Evolutionary conservation across 129 eudicot species (phyloP), one percentile per base, ranked within the genome.

Genomic region (Tanacetum coccineum): DNA sequence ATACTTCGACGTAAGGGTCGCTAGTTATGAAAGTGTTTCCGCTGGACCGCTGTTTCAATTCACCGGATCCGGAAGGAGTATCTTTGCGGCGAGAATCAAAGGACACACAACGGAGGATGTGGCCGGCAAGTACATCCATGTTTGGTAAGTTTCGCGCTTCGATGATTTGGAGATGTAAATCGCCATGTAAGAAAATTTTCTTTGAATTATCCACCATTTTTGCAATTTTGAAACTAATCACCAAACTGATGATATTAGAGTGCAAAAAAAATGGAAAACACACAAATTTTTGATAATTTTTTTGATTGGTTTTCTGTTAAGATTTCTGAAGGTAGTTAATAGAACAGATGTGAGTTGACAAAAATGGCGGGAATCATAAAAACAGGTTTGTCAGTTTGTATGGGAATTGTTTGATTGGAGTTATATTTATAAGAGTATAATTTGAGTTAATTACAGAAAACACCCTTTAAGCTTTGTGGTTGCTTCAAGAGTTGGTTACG

Each of bases 1-100:
- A 75, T 8, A 93, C 96, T 13, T 91, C 81, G 74, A 93, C 98
- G 75, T 88, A 93, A 5, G 98, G 96, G 70, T 88, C 98, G 51
- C 96, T 93, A 21, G 96, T 82, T 53, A 93, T 88, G 75, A 93
- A 79, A 25, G 79, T 87, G 19, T 80, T 68, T 64, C 77, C 87
- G 65, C 67, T 82, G 47, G 58, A 57, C 11, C 72, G 66, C 62
- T 39, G 52, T 65, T 70, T 58, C 18, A 19, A 47, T 72, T 66
- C 85, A 17, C 14, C 25, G 76, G 83, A 3, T 58, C 76, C 72
- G 17, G 72, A 25, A 48, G 62, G 39, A 13, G 45, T 61, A 57
- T 68, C 79, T 61, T 75, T 74, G 2, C 70, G 79, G 79, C 87
- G 85, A 60, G 76, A 4, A 62, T 80, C 73, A 63, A 82, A 79